Conservation (phyloP, 768 basidiomycete species). For the Boletus rex-veris region DNA sequence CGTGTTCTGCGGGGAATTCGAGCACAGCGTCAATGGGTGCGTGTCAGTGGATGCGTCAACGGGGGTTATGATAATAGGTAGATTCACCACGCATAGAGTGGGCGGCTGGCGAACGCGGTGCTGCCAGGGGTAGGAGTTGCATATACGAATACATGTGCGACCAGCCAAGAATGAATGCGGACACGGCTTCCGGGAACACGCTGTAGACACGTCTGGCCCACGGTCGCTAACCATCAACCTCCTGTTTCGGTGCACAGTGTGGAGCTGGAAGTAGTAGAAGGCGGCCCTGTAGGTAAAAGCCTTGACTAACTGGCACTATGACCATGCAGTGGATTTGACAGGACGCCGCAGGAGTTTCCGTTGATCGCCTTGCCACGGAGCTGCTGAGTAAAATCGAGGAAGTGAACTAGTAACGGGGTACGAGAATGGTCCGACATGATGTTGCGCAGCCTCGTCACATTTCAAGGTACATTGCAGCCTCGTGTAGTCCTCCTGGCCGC, state of each 20-base stretch:
- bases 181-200: constrained; percentile 11
- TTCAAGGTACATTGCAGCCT: constrained; percentile 9
- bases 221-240: background rate
- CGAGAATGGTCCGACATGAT: constrained; percentile 3
- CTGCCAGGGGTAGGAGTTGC: constrained; percentile 15
- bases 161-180: constrained; percentile 13
- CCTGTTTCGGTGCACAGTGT: background rate
- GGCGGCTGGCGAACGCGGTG: constrained; percentile 16
- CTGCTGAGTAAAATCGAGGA: background rate
- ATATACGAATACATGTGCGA: constrained; percentile 11
- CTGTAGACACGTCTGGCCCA: constrained; percentile 4
- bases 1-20: constrained; percentile 14
- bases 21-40: constrained; percentile 6
- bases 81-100: constrained; percentile 4
- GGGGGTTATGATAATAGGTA: constrained; percentile 2
- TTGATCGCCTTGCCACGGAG: background rate
- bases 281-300: background rate
- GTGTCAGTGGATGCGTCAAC: constrained; percentile 9
- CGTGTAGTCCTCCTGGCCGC: constrained; percentile 25
- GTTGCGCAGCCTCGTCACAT: constrained; percentile 12
- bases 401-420: constrained; percentile 10
- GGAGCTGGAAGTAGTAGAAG: background rate
- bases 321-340: background rate
- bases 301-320: background rate
- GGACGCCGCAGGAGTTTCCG: background rate